Evolutionary conservation across 2,329 filamentous ascomycete species (phyloP).

Genomic region (Thermochaetoides dissita): DNA sequence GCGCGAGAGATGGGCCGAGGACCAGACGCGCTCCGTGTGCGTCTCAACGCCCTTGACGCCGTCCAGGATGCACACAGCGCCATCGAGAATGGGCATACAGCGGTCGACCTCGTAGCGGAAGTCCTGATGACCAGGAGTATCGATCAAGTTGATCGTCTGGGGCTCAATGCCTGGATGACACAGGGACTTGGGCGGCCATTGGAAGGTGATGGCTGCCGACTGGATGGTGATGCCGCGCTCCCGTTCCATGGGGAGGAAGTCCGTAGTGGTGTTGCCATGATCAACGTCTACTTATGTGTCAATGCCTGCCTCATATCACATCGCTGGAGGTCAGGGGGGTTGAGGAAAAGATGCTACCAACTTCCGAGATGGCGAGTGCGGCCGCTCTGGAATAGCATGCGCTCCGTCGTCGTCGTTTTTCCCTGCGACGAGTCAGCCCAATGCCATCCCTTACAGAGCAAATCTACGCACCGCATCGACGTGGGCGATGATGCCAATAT

Average conservation of each 20-base stretch:
- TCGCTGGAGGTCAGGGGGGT: neutral
- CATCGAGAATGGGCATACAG: conserved; percentile 42
- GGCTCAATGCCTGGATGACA: conserved; percentile 26
- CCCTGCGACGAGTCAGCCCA: conserved; percentile 34
- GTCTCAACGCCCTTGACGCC: conserved; percentile 57
- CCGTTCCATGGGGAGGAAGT: conserved; percentile 87
- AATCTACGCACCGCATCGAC: conserved; percentile 61
- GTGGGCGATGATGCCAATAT: conserved; percentile 97
- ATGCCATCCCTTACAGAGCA: neutral
- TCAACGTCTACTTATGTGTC: conserved; percentile 55
- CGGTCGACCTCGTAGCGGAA: conserved; percentile 94
- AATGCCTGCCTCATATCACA: too few species aligned
- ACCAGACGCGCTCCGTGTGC: conserved; percentile 94
- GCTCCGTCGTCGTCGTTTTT: conserved; percentile 96
- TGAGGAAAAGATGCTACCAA: conserved; percentile 22
- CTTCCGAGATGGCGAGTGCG: conserved; percentile 73
- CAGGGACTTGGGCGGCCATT: conserved; percentile 54
- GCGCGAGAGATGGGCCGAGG: conserved; percentile 68
- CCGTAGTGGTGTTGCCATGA: conserved; percentile 90
- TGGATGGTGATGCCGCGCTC: conserved; percentile 94
- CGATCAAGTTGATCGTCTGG: conserved; percentile 79
- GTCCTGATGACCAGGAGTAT: conserved; percentile 92
- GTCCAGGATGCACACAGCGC: conserved; percentile 24
- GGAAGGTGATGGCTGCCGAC: conserved; percentile 88
- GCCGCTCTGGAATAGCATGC: conserved; percentile 95